Evolutionary conservation across 2,329 filamentous ascomycete genomes (phyloP), one percentile per base, ranked within the genome.

Genomic region (Colletotrichum incanum): DNA sequence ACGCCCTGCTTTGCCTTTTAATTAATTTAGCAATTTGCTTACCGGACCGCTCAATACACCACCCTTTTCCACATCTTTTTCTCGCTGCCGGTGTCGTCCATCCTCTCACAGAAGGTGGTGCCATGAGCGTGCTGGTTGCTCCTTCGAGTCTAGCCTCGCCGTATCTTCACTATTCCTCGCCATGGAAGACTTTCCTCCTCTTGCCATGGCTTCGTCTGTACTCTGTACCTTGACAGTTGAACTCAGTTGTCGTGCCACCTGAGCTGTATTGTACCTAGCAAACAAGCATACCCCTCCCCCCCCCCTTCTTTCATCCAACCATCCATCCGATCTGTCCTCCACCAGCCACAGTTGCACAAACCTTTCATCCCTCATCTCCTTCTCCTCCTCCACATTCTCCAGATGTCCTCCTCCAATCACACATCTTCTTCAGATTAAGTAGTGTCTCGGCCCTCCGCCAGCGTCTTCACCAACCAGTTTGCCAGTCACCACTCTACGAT

Each of bases 321-420:
- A 50, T 50, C 23, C 54, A 62, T 62, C 45, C 60, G 23, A 50
- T 62, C 16, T 41, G 23, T 20, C 16, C 18, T 26, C 26, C 37
- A 47, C 63, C 41, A 60, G 18, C 49, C 50, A 31, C 52, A 26
- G 20, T 61, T 8, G 47, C 55, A 60, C 63, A 39, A 54, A 14
- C 39, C 43, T 28, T 67, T 47, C 34, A 34, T 49, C 49, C 58
- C 68, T 49, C 55, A 31, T 31, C 43, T 47, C 41, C 26, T 41
- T 34, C 63, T 39, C 28, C 9, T 50, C 45, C 9, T 50, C 65
- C 47, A 61, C 20, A 43, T 67, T 67, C 64, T 63, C 58, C 64
- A 71, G 68, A 56, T 71, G 67, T 26, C 31, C 39, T 50, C 18
- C 31, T n/a, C 68, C 68, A 71, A 71, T 63, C 68, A 63, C 16